phyloP scores from a whole-genome alignment of 192 early-diverging fungal species.

The Backusella australiensis region DNA sequence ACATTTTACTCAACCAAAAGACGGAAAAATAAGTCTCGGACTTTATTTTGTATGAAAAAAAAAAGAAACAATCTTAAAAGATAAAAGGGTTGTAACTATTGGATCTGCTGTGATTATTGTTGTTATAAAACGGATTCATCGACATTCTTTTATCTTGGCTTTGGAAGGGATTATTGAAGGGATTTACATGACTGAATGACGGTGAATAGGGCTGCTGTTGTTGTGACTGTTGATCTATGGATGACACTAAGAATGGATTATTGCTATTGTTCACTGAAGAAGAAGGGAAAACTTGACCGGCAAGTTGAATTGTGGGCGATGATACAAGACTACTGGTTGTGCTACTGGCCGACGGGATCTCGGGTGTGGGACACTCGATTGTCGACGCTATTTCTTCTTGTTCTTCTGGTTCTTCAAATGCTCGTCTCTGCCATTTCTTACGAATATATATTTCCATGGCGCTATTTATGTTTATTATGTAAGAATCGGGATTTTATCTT shows the following conservation, averaged over 20 bases:
- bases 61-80: background rate
- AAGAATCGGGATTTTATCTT: background rate
- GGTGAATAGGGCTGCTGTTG: background rate
- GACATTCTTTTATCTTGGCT: background rate
- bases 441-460: slow-evolving; percentile 89
- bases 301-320: slow-evolving; percentile 8
- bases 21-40: background rate
- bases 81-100: background rate
- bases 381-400: background rate
- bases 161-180: background rate
- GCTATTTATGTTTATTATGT: slow-evolving; percentile 32
- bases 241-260: background rate
- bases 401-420: slow-evolving; percentile 17
- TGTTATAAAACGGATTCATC: background rate
- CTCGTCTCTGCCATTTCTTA: slow-evolving; percentile 85
- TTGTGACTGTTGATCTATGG: background rate
- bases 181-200: background rate
- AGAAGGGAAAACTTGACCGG: background rate
- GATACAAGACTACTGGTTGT: slow-evolving; percentile 4
- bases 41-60: background rate
- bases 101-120: background rate
- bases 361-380: background rate
- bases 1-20: background rate
- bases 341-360: background rate
- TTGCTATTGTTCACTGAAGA: background rate